Evolutionary conservation across 345 rosid species (phyloP), one percentile per base, ranked within the genome.

Genomic region (Rhodomyrtus tomentosa): DNA sequence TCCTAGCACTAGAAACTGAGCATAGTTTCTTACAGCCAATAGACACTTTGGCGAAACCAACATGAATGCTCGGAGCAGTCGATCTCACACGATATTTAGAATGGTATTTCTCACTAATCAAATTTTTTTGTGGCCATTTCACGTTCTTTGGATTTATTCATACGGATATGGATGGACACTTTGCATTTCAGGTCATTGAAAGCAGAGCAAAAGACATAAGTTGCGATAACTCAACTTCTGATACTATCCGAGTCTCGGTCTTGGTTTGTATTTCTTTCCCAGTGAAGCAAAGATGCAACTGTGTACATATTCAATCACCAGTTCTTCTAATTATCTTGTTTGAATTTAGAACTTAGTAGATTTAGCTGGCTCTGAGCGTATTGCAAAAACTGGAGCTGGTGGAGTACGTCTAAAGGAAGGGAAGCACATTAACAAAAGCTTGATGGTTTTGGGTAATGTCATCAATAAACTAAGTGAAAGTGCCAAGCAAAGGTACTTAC

Each of bases 21-120:
- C 32, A 27, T 81, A 52, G 10, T 83, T n/a, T 38, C 72, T 81
- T 59, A 83, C 85, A 95, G 99, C 86, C 85, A 94, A 95, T 90
- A 91, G 99, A 87, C 98, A 95, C 87, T 97, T 97, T 86, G 98
- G 98, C 2, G 98, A 94, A 93, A 95, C 99, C 87, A 97, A 95
- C 88, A 97, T 97, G 98, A 95, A 95, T 86, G 93, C 90, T 85
- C 93, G 95, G 36, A 97, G 98, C 90, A 95, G 99, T 89, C 95
- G 98, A 86, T 97, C 99, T 38, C 99, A 97, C 91, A 95, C 98
- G 15, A 95, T 97, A 87, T 95, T 97, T 84, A 92, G 98, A 92
- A 97, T 94, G 99, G 99, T 97, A 93, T 21, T 81, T 76, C 18
- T 56, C 82, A 36, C 82, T 74, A 50, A 50, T 81, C n/a, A 84